Percentiles rank a stretch among this genome's conserved stretches.
These are phyloP conservation scores for Symbiodinium natans DNA, from an alignment of 73 alveolate genomes.

Conservation along the genomic window DNA sequence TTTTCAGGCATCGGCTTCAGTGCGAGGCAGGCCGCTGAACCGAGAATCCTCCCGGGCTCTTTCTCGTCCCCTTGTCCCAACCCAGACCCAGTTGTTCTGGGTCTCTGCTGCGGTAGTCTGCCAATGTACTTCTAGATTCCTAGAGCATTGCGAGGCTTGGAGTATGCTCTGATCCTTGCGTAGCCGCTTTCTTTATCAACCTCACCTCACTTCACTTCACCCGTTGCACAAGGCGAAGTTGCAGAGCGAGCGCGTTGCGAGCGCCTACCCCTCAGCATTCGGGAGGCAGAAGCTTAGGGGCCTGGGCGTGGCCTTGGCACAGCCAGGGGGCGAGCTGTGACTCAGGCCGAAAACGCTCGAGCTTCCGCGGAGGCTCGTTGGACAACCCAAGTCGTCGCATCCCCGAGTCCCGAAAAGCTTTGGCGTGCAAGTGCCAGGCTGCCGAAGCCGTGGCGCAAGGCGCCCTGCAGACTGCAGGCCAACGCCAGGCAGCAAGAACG, in stretches of 20 bases:
- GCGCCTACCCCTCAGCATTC: neutral
- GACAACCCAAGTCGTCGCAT: neutral
- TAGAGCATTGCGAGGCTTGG: too few species aligned
- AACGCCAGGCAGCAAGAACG: neutral
- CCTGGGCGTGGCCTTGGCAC: neutral
- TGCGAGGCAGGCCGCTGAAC: neutral
- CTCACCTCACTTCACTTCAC: too few species aligned
- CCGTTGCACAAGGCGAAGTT: constrained; percentile 54
- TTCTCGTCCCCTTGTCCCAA: too few species aligned
- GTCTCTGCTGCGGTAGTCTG: too few species aligned
- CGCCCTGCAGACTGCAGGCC: neutral
- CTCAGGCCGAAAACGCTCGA: constrained; percentile 64
- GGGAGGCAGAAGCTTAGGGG: neutral
- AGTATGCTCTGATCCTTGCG: too few species aligned
- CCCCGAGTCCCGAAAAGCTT: too few species aligned
- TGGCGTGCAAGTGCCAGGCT: neutral
- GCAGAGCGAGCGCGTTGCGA: constrained; percentile 52
- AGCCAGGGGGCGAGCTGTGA: neutral
- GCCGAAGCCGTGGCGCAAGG: neutral
- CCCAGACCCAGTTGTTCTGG: too few species aligned
- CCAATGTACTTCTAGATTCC: too few species aligned
- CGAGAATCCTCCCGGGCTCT: too few species aligned
- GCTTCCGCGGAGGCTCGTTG: constrained; percentile 52
- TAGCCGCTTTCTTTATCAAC: too few species aligned
- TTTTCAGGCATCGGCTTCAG: neutral